Base-by-base conservation (phyloP, 1,139 yeast species). In the Scheffersomyces insectosa region DNA sequence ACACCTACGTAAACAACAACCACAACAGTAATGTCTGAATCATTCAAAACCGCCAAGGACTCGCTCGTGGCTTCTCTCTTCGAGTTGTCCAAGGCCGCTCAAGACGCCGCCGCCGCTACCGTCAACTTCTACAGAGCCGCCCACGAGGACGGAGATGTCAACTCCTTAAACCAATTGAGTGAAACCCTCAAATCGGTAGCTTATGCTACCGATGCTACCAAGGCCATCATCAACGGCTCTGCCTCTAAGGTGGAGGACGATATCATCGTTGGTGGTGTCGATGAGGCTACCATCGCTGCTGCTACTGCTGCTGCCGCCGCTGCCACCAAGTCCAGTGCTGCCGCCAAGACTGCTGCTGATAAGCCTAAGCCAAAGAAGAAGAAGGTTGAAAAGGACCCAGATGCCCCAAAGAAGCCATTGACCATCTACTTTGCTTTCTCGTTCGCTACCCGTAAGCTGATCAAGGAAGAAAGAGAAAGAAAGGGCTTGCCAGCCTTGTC, bases 371-470 rank as follows among this genome's bases (percentile, higher is more conserved):
- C 65, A 42, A 66, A 70, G 59, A 77, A 75, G 66, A 80, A 79
- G 63, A 80, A 72, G 60, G 68, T 82, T 73, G 67, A 69, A 51
- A 69, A 61, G 49, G 79, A 80, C 58, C 85, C 85, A 28, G 77
- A 78, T 53, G 85, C 85, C 36, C 85, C 85, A 39, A 80, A 78
- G 65, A 80, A 79, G 58, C 85, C 85, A 20, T 70, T 87, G 59
- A 88, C 97, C 32, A 86, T 88, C 45, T 89, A 83, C 70, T 88
- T 89, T 65, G 85, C 91, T 34, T 89, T 81, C 62, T 79, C 85
- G 35, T 83, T 83, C 54, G 79, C 79, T 54, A 74, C 81, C 47
- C 79, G 91, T 59, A 85, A 82, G 47, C 58, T 60, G 39, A 68
- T 89, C 50, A 81, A 85, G 48, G 83, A 82, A 47, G 89, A 86